Percentiles rank a stretch among this genome's conserved stretches.
Conservation (phyloP, 345 rosid genomes). For the Gossypium raimondii region DNA sequence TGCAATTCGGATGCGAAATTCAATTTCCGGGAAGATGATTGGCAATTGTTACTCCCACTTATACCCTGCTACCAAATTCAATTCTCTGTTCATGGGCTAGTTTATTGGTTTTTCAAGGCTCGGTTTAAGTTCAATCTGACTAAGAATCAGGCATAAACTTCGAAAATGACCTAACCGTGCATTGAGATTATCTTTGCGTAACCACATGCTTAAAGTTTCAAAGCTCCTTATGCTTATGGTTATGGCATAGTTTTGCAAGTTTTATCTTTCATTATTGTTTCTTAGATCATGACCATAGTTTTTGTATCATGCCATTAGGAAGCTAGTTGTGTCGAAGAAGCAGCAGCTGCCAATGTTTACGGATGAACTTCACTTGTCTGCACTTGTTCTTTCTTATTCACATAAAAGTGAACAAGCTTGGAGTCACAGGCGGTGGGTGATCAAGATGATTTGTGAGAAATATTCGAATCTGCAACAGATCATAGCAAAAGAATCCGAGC, state of each 20-base stretch:
- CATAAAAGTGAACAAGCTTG: slow-evolving; percentile 94
- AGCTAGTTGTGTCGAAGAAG: slow-evolving; percentile 52
- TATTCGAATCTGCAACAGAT: slow-evolving; percentile 45
- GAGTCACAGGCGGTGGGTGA: slow-evolving; percentile 95
- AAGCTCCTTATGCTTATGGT: slow-evolving; percentile 1
- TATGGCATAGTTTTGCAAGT: not conserved
- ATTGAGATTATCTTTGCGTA: not conserved
- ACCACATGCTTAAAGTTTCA: not conserved
- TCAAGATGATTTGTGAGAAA: slow-evolving; percentile 60
- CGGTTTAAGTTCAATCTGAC: not conserved
- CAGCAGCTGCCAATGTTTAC: slow-evolving; percentile 33
- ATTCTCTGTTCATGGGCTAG: not conserved
- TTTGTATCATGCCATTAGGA: slow-evolving; percentile 40
- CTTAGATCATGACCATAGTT: slow-evolving; percentile 15
- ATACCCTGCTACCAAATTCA: not conserved
- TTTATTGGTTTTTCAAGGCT: not conserved
- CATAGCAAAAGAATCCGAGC: slow-evolving; percentile 70
- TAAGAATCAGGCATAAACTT: slow-evolving; percentile 1
- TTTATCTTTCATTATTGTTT: slow-evolving; percentile 14
- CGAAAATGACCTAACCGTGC: not conserved
- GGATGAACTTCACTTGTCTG: slow-evolving; percentile 70
- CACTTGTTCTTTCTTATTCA: slow-evolving; percentile 70
- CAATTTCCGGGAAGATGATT: not conserved
- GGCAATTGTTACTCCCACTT: not conserved
- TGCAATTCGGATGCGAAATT: slow-evolving; percentile 9